phyloP scores from a whole-genome alignment of 805 yeast species.

The Pichia heedii region DNA sequence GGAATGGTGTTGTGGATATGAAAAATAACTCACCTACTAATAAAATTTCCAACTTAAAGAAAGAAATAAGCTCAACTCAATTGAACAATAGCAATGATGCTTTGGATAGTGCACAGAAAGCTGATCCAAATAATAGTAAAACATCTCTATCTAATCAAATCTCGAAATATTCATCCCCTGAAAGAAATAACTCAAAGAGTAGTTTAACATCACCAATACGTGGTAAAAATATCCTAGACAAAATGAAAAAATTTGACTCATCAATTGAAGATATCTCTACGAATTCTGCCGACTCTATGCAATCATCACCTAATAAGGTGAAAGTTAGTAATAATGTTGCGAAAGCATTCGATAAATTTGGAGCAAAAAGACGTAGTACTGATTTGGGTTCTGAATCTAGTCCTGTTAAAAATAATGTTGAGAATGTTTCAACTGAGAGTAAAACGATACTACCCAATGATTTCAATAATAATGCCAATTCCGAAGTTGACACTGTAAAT shows the following conservation, averaged over 20 bases:
- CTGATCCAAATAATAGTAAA: background rate
- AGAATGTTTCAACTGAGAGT: background rate
- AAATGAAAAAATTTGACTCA: slow-evolving; percentile 22
- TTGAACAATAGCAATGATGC: background rate
- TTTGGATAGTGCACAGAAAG: no score
- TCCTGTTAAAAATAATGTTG: background rate
- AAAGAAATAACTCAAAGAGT: background rate
- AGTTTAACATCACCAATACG: slow-evolving; percentile 14
- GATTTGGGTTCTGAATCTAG: background rate
- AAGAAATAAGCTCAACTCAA: background rate
- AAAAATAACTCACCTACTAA: background rate
- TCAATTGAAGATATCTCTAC: slow-evolving; percentile 7
- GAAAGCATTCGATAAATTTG: slow-evolving; percentile 25
- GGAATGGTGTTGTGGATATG: background rate
- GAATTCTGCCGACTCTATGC: background rate
- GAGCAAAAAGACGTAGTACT: slow-evolving; percentile 20
- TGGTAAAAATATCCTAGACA: slow-evolving; percentile 15
- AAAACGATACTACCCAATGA: background rate
- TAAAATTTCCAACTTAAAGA: background rate
- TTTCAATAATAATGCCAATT: no score
- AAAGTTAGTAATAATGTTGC: slow-evolving; percentile 8
- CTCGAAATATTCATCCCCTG: slow-evolving; percentile 1
- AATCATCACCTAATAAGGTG: background rate
- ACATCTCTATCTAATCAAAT: background rate
- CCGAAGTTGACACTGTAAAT: no score